Evolutionary conservation across 345 rosid genomes (phyloP), one percentile per base, ranked within the genome.

Genomic region (Bruguiera parviflora): DNA sequence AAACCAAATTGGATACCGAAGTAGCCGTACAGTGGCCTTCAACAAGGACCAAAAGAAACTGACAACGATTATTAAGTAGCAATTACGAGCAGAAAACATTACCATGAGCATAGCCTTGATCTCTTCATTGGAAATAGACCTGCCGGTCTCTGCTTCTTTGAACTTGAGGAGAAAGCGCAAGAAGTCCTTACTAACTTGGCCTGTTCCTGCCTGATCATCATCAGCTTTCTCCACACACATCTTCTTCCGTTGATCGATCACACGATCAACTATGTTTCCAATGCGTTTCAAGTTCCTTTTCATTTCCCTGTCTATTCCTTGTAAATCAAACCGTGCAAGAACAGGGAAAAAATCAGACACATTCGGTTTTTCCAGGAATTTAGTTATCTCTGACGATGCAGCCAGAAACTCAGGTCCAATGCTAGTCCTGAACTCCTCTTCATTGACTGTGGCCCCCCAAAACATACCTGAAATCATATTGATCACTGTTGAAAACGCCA

Each of bases 281-380:
- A 78, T 21, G 37, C 25, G 16, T 5, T 2, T 4, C 0, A 8
- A 4, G 4, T 76, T 16, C 58, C 66, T 60, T 68, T 16, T 69
- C 24, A 69, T 35, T 8, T 67, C 35, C 69, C 58, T 79, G 64
- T 65, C 66, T 7, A 79, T 24, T 39, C 88, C 87, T 75, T 84
- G 88, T 28, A 84, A 6, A 65, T 85, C 92, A 39, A 84, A 76
- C 71, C 74, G n/a, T 0, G 82, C 78, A 18, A 85, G 68, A 28
- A 65, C 52, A 0, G 88, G 83, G 52, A 84, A 80, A 29, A 85
- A 21, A 52, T 85, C 88, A 0, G 88, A 87, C 65, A 85, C 43
- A 27, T 85, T 84, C 2, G 85, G 85, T 20, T 65, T 76, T 13
- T 75, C 86, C 1, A 70, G 13, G 0, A 79, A 2, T 16, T 61